Evolutionary conservation across 495 filamentous ascomycete genomes (phyloP).

Genomic region (Penicillium macrosclerotiorum): DNA sequence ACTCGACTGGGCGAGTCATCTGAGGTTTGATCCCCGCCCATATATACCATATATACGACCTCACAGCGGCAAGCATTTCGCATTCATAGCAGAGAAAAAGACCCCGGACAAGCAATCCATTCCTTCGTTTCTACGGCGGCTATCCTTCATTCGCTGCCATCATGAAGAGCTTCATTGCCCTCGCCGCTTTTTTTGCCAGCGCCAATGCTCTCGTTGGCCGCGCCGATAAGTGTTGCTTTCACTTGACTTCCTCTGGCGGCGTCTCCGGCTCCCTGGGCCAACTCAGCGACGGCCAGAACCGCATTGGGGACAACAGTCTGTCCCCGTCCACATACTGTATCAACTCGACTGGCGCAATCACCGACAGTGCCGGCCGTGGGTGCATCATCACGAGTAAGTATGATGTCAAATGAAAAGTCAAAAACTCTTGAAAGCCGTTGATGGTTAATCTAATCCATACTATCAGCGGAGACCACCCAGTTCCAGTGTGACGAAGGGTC

Average conservation of each 20-base stretch:
- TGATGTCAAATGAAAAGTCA: neutral
- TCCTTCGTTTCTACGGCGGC: slow-evolving; percentile 12
- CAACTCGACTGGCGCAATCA: slow-evolving; percentile 45
- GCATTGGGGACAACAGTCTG: slow-evolving; percentile 44
- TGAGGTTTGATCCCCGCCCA: too few relatives aligned
- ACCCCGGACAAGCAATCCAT: neutral
- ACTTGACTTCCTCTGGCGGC: slow-evolving; percentile 44
- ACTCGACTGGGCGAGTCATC: neutral
- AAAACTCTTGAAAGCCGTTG: neutral
- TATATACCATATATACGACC: neutral
- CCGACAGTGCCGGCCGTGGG: slow-evolving; percentile 51
- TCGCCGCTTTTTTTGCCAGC: slow-evolving; percentile 39
- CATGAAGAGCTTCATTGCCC: slow-evolving; percentile 35
- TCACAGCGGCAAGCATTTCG: neutral
- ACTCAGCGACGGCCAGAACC: slow-evolving; percentile 53
- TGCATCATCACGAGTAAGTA: slow-evolving; percentile 57
- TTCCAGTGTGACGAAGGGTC: slow-evolving; percentile 63
- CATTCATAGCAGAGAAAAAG: neutral
- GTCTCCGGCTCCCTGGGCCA: slow-evolving; percentile 51
- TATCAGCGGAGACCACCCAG: slow-evolving; percentile 54
- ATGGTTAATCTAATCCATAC: slow-evolving; percentile 13
- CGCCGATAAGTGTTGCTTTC: slow-evolving; percentile 49
- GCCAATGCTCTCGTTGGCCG: slow-evolving; percentile 41
- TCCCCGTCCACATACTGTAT: slow-evolving; percentile 45
- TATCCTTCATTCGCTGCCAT: slow-evolving; percentile 3